These are phyloP conservation scores for Leptographium flavum DNA, from an alignment of 2,329 filamentous ascomycete species.

Conservation along the genomic window DNA sequence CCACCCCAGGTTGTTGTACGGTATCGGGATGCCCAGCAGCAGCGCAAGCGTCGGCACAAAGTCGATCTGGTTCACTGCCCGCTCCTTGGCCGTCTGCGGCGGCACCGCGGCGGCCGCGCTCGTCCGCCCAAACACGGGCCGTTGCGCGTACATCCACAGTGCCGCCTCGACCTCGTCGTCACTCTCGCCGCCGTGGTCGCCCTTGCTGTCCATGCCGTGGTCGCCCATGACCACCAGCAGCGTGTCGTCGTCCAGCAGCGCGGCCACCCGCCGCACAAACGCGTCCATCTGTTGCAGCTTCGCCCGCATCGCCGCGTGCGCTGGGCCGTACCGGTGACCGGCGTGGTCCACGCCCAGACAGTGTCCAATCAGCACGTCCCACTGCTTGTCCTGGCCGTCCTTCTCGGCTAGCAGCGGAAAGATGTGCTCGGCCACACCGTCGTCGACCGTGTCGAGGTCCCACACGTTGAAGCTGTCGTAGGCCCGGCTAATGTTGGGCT, in stretches of 20 bases:
- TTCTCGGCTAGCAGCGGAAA: conserved; percentile 58
- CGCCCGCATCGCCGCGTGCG: conserved; percentile 79
- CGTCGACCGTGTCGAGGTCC: conserved; percentile 93
- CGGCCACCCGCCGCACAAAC: conserved; percentile 59
- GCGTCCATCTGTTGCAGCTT: conserved; percentile 87
- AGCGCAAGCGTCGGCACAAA: conserved; percentile 84
- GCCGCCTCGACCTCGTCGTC: conserved; percentile 91
- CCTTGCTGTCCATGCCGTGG: conserved; percentile 95
- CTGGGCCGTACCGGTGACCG: conserved; percentile 86
- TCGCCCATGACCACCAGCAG: conserved; percentile 96
- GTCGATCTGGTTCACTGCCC: conserved; percentile 76
- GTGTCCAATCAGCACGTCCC: conserved; percentile 93
- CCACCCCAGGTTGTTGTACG: conserved; percentile 86
- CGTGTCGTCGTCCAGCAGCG: conserved; percentile 67
- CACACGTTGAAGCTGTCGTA: conserved; percentile 98
- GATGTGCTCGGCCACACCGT: conserved; percentile 83
- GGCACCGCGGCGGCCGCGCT: conserved; percentile 39
- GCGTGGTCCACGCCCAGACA: conserved; percentile 94
- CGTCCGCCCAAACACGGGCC: conserved; percentile 67
- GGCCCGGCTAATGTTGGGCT: conserved; percentile 67
- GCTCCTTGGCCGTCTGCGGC: conserved; percentile 59
- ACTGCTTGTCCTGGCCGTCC: conserved; percentile 39
- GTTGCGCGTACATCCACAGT: conserved; percentile 96
- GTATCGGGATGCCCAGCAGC: conserved; percentile 79
- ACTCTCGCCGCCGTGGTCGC: conserved; percentile 95